Evolutionary conservation across 2,329 filamentous ascomycete genomes (phyloP), one percentile per base, ranked within the genome.

Genomic region (Pestalotiopsis sp.): DNA sequence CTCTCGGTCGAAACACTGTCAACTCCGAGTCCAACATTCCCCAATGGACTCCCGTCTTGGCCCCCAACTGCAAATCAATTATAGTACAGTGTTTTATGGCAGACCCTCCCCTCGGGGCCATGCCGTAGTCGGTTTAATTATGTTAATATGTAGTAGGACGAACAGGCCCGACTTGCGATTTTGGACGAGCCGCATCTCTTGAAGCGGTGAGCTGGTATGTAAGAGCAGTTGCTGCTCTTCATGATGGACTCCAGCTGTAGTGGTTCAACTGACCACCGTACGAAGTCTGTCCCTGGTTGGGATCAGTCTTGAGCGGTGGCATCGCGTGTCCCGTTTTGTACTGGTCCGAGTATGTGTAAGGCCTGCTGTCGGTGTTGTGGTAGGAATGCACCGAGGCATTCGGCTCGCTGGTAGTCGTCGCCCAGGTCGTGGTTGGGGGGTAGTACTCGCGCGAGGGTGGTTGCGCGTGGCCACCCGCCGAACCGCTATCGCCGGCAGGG

Each of bases 191-290:
- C 45, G 45, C 17, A 23, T 52, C 6, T 52, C 2, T 52, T 52
- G 14, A 20, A 52, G n/a, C 7, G 20, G 9, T 17, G 17, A 20
- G 20, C 45, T 17, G 20, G n/a, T 20, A n/a, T 52, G 17, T 20
- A 9, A 20, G 17, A n/a, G 20, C 45, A 52, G n/a, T 20, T 52
- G 14, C 45, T 52, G 45, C 14, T n/a, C 11, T 9, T 74, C 71
- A 87, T 67, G 83, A 86, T 65, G 83, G 79, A 71, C 84, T 87
- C 87, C 87, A 89, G 39, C 86, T 87, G 75, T 89, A 89, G 74
- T 88, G 85, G 75, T 83, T 85, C 77, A 88, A 81, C 63, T 79
- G 80, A 67, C 84, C 83, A 68, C 85, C 86, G 14, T 85, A 85
- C 20, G 81, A 81, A 3, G 81, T 79, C 14, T 83, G 79, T 12